Conservation (phyloP, 495 filamentous ascomycete genomes). For the Daldinia loculata region DNA sequence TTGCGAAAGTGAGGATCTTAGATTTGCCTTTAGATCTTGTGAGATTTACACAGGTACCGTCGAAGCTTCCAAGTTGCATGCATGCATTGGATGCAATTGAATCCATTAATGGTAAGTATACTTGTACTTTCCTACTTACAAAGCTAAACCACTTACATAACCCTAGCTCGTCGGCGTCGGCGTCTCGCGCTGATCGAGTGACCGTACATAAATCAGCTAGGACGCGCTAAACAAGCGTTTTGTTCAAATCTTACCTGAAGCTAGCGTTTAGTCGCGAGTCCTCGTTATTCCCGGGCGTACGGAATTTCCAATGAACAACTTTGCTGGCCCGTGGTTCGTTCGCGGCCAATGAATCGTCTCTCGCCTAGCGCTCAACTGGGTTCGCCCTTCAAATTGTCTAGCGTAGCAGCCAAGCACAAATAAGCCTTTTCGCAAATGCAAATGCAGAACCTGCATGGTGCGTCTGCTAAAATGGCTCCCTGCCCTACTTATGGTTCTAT, state of each 20-base stretch:
- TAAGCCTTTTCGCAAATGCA: constrained; percentile 39
- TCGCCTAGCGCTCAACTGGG: constrained; percentile 2
- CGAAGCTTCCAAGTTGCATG: not conserved
- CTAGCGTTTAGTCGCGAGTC: constrained; percentile 1
- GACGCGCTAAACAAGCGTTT: not conserved
- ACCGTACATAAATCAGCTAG: not conserved
- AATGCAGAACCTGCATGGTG: constrained; percentile 38
- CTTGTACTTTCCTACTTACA: too few species aligned
- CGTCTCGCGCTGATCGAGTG: constrained; percentile 21
- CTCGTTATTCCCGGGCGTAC: constrained; percentile 28
- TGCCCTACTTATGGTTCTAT: not conserved
- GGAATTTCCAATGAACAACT: constrained; percentile 12
- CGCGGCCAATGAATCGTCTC: constrained; percentile 17
- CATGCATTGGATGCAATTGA: not conserved
- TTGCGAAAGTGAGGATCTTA: constrained; percentile 5
- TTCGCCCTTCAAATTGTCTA: constrained; percentile 9
- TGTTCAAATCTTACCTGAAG: not conserved
- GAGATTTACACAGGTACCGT: constrained; percentile 4
- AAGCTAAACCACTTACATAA: not conserved
- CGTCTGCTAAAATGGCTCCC: constrained; percentile 10
- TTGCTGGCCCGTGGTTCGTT: constrained; percentile 1
- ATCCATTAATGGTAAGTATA: not conserved
- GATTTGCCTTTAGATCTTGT: constrained; percentile 12
- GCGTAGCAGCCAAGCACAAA: constrained; percentile 38
- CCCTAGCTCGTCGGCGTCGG: constrained; percentile 28